Base-by-base conservation (phyloP, 1,284 basidiomycete genomes). In the Sporisorium sorghi region DNA sequence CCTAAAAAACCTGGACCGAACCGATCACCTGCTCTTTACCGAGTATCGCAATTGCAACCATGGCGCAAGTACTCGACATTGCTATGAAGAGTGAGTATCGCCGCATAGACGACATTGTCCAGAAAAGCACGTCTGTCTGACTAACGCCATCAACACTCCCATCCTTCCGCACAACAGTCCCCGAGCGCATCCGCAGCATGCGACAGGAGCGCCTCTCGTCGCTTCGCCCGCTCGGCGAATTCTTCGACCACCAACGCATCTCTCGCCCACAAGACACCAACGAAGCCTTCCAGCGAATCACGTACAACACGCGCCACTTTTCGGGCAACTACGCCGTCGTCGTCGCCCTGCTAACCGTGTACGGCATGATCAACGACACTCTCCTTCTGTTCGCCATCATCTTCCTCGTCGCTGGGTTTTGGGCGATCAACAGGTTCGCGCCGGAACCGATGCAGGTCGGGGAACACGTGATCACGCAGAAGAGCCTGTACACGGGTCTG, bases 351-450 rank as follows among this genome's bases (percentile, higher is more conserved):
- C 88, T 98, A 58, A 92, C 90, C 17, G 89, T 98, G 61, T 99
- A 97, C 85, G 93, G 94, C 17, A 85, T 98, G 92, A 85, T 98
- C 79, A 93, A 91, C 68, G 94, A 92, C 86, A 89, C 89, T 8
- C 85, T 90, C 40, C 90, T 99, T 47, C 88, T 98, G 71, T 87
- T 96, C 79, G 90, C 95, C 5, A 87, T 97, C 69, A 88, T 87
- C 37, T 94, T 98, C 88, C 90, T 99, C 77, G 90, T 94, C 72
- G 93, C 93, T 49, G 96, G 96, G 3, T 98, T 97, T 86, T 86
- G 90, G 33, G 89, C 89, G 46, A 96, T 98, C 87, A 95, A 94
- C 86, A 90, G 88, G 81, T 97, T 92, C 77, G 93, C 83, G 5
- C 82, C 83, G 5, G 83, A 84, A 57, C 83, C 83, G 3, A 80